A percentile compares a stretch with the other conserved stretches of the same genome.
Conservation (phyloP, 805 yeast genomes). For the Diddensiella transvaalensis region DNA sequence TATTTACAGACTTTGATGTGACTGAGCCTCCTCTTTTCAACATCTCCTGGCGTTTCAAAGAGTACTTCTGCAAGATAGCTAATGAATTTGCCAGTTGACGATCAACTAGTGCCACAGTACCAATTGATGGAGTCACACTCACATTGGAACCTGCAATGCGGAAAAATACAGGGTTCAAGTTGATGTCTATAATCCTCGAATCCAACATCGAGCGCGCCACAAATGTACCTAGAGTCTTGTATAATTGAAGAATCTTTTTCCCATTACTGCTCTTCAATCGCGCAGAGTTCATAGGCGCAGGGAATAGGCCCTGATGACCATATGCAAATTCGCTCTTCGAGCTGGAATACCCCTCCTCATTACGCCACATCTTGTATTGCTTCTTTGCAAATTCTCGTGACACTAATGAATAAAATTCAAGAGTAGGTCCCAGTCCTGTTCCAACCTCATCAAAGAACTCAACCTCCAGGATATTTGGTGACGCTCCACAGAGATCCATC, state of each 20-base stretch:
- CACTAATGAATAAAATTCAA: slow-evolving; percentile 83
- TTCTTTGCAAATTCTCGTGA: slow-evolving; percentile 68
- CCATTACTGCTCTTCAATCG: slow-evolving; percentile 35
- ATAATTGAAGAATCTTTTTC: slow-evolving; percentile 46
- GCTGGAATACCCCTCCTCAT: slow-evolving; percentile 26
- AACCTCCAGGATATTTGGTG: slow-evolving; percentile 80
- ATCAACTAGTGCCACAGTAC: slow-evolving; percentile 52
- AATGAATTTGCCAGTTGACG: slow-evolving; percentile 56
- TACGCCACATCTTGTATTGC: slow-evolving; percentile 68
- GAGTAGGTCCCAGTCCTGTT: slow-evolving; percentile 94
- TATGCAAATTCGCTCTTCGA: slow-evolving; percentile 35
- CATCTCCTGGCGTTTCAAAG: slow-evolving; percentile 15
- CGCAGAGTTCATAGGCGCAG: slow-evolving; percentile 49
- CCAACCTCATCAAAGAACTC: slow-evolving; percentile 90
- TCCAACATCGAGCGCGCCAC: slow-evolving; percentile 84
- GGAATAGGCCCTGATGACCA: slow-evolving; percentile 61
- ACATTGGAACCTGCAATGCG: slow-evolving; percentile 37
- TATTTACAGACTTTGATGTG: slow-evolving; percentile 2
- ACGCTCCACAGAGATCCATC: slow-evolving; percentile 66
- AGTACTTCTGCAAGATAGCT: slow-evolving; percentile 44
- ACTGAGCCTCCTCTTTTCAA: slow-evolving; percentile 1
- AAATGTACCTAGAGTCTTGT: slow-evolving; percentile 71
- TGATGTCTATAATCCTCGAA: slow-evolving; percentile 80
- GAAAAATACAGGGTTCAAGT: slow-evolving; percentile 70
- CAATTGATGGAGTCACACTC: slow-evolving; percentile 29